A percentile compares a stretch with the other conserved stretches of the same genome.
These are phyloP conservation scores for Sphaerostilbella broomeana DNA, from an alignment of 2,329 filamentous ascomycete species.

Conservation along the genomic window DNA sequence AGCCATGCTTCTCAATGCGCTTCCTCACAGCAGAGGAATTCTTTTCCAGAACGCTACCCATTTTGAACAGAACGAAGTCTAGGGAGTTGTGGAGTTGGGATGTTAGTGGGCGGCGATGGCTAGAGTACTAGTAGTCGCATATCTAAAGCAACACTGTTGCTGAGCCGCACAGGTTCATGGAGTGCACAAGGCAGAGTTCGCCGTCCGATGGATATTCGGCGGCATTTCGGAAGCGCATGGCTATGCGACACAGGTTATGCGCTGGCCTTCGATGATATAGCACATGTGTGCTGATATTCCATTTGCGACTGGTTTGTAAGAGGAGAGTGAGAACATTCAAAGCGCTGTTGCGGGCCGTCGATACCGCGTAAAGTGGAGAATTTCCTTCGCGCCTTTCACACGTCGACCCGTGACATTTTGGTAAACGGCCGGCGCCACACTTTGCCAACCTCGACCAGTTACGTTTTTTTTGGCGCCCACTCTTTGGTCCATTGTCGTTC, in stretches of 20 bases:
- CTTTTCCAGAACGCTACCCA: constrained; percentile 56
- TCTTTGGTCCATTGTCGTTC: no score
- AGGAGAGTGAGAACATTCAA: no score
- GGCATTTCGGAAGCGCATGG: constrained; percentile 1
- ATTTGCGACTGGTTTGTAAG: background rate
- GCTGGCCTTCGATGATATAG: background rate
- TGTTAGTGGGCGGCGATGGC: background rate
- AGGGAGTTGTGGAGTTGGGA: background rate
- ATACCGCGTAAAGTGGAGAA: constrained; percentile 32
- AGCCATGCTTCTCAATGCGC: constrained; percentile 59
- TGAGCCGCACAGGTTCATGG: constrained; percentile 6
- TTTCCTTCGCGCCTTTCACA: constrained; percentile 25
- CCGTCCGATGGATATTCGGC: no score
- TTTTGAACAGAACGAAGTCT: constrained; percentile 25
- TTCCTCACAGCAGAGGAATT: constrained; percentile 58
- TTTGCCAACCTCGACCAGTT: background rate
- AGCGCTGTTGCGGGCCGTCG: no score
- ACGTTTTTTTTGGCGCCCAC: background rate
- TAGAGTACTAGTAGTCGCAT: constrained; percentile 1
- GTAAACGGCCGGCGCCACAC: constrained; percentile 17
- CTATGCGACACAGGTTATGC: background rate
- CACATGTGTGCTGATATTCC: background rate
- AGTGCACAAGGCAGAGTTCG: no score
- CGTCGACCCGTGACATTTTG: constrained; percentile 33
- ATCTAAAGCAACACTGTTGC: constrained; percentile 11